Evolutionary conservation across 495 filamentous ascomycete species (phyloP).

Genomic region (Tuber brumale): DNA sequence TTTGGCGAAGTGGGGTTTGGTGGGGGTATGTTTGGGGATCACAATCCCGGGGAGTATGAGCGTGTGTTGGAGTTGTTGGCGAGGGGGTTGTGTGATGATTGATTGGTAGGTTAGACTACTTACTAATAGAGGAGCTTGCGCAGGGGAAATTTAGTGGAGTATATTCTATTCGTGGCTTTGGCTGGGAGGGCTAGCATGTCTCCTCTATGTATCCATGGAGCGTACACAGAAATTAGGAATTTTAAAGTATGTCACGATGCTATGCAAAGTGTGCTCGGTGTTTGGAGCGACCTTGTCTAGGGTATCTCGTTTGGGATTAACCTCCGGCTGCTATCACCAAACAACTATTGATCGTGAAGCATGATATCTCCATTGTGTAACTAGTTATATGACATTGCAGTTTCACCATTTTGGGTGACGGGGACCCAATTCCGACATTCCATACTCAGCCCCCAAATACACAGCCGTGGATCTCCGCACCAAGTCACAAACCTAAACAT

Average conservation of each 20-base stretch:
- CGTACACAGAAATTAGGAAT: not conserved
- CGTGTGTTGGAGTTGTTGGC: conserved; percentile 52
- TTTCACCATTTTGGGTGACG: not conserved
- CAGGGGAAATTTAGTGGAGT: not conserved
- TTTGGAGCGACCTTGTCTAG: not conserved
- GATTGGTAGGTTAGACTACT: not conserved
- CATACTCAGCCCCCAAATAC: not conserved
- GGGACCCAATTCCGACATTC: not conserved
- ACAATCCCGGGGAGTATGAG: conserved; percentile 71
- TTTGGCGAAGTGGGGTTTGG: conserved; percentile 68
- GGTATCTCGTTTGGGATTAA: not conserved
- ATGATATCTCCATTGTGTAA: not conserved
- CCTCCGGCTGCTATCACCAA: not conserved
- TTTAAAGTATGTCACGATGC: not conserved
- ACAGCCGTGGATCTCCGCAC: not conserved
- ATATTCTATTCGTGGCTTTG: not conserved
- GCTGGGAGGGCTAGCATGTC: not conserved
- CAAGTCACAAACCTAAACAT: not conserved
- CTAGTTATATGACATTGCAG: not conserved
- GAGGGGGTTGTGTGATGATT: conserved; percentile 41
- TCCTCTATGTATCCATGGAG: not conserved
- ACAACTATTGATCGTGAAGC: not conserved
- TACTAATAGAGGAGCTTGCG: not conserved
- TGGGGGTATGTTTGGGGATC: conserved; percentile 66
- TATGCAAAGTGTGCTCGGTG: not conserved